These are phyloP conservation scores for Kurtzmaniella quercitrusa DNA, from an alignment of 1,139 yeast genomes.

Conservation along the genomic window DNA sequence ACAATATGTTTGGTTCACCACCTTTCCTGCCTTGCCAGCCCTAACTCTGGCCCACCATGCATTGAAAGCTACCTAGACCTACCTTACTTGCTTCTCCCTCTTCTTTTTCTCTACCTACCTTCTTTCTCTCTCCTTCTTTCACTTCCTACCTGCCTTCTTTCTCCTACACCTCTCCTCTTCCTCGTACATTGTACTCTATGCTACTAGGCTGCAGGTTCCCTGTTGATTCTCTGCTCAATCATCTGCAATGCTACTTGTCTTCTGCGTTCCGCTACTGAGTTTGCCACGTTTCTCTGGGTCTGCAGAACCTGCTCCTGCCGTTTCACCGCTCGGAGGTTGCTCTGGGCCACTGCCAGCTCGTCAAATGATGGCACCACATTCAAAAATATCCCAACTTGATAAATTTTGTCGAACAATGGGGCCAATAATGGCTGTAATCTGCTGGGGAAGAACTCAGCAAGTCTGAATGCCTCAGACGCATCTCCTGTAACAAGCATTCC, in stretches of 20 bases:
- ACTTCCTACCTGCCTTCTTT: too few species aligned
- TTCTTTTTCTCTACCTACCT: not conserved
- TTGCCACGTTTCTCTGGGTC: slow-evolving; percentile 39
- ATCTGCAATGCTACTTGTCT: slow-evolving; percentile 83
- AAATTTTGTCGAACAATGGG: slow-evolving; percentile 50
- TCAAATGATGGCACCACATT: slow-evolving; percentile 64
- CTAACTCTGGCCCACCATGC: too few species aligned
- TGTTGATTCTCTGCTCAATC: slow-evolving; percentile 64
- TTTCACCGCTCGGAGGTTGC: slow-evolving; percentile 67
- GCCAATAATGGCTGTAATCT: slow-evolving; percentile 47
- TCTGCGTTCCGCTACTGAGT: slow-evolving; percentile 76
- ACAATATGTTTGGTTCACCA: too few species aligned
- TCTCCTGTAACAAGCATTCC: slow-evolving; percentile 58
- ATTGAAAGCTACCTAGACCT: too few species aligned
- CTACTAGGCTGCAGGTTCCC: slow-evolving; percentile 15
- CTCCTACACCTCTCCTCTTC: not conserved
- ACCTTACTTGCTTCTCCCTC: not conserved
- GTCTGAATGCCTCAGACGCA: slow-evolving; percentile 84
- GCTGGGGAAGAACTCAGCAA: slow-evolving; percentile 78
- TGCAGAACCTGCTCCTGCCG: slow-evolving; percentile 43
- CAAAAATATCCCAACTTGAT: slow-evolving; percentile 49
- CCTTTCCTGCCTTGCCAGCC: too few species aligned
- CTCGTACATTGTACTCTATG: not conserved
- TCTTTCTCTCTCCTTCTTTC: not conserved
- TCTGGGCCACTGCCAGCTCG: slow-evolving; percentile 65